Percentiles rank a stretch among this genome's conserved stretches.
Conservation (phyloP, 2,329 filamentous ascomycete species). For the Ophiocordyceps camponoti-rufipedis region DNA sequence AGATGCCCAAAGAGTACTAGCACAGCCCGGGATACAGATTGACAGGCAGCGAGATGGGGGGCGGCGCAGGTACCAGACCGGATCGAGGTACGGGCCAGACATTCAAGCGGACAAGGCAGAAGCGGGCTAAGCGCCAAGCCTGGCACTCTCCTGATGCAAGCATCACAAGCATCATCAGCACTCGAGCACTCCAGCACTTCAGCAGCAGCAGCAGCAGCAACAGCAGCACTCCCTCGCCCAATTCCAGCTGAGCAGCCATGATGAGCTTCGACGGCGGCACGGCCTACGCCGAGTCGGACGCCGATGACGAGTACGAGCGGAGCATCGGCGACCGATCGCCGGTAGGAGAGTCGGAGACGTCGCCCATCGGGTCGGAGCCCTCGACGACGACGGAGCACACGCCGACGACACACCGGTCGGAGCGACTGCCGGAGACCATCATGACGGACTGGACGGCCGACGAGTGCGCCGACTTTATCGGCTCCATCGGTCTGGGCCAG, state of each 20-base stretch:
- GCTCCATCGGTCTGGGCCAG: slow-evolving; percentile 59
- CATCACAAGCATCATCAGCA: neutral
- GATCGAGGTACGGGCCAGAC: neutral
- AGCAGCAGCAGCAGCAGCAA: neutral
- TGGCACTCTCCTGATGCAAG: too few species aligned
- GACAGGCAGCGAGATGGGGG: neutral
- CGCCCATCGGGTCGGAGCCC: slow-evolving; percentile 54
- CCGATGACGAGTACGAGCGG: slow-evolving; percentile 70
- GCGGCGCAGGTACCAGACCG: neutral
- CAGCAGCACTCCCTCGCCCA: neutral
- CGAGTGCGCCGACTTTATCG: slow-evolving; percentile 79
- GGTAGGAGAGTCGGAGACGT: slow-evolving; percentile 49
- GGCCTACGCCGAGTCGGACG: slow-evolving; percentile 62
- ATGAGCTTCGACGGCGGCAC: slow-evolving; percentile 49
- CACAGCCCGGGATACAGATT: neutral
- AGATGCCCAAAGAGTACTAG: neutral
- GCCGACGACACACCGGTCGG: slow-evolving; percentile 56
- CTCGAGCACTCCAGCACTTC: neutral
- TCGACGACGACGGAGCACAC: slow-evolving; percentile 56
- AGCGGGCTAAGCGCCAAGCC: neutral
- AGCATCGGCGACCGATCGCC: slow-evolving; percentile 51
- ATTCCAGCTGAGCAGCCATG: slow-evolving; percentile 5
- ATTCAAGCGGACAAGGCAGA: neutral
- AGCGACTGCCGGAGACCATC: slow-evolving; percentile 53
- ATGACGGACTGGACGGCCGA: slow-evolving; percentile 70